phyloP scores from a whole-genome alignment of 805 yeast species.

The Tetrapisispora pingtungensis region DNA sequence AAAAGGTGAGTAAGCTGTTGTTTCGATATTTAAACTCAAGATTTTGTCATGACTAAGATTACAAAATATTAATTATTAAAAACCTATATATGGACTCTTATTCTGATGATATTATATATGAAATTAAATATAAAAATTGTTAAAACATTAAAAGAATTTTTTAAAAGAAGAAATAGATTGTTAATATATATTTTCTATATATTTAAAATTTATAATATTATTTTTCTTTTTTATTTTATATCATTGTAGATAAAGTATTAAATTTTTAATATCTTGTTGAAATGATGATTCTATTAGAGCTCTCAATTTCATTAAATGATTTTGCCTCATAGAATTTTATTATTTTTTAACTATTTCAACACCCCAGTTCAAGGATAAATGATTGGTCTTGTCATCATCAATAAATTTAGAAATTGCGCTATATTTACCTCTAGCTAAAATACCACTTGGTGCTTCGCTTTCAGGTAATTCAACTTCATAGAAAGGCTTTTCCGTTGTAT shows the following conservation, averaged over 20 bases:
- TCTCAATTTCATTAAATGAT: no score
- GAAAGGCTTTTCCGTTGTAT: slow-evolving; percentile 66
- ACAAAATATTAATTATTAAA: background rate
- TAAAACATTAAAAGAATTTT: background rate
- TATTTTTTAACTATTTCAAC: slow-evolving; percentile 64
- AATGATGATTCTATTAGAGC: no score
- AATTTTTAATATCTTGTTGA: no score
- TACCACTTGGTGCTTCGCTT: slow-evolving; percentile 86
- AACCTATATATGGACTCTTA: background rate
- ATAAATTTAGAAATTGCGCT: slow-evolving; percentile 71
- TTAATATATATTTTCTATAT: background rate
- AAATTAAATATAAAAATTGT: background rate
- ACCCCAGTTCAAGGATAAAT: slow-evolving; percentile 73
- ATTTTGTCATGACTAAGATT: slow-evolving; percentile 1
- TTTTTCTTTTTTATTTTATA: background rate
- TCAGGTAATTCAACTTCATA: slow-evolving; percentile 53
- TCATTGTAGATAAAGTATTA: no score
- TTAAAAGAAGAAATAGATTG: background rate
- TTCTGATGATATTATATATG: background rate
- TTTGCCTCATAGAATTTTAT: no score
- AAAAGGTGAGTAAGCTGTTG: background rate
- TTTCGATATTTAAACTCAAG: background rate
- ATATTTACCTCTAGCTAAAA: slow-evolving; percentile 80
- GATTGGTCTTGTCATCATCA: slow-evolving; percentile 74
- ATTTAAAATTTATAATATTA: background rate